A percentile compares a stretch with the other conserved stretches of the same genome.
Conservation (phyloP, 371 early-diverging fungal species). For the Chytridium lagenaria region DNA sequence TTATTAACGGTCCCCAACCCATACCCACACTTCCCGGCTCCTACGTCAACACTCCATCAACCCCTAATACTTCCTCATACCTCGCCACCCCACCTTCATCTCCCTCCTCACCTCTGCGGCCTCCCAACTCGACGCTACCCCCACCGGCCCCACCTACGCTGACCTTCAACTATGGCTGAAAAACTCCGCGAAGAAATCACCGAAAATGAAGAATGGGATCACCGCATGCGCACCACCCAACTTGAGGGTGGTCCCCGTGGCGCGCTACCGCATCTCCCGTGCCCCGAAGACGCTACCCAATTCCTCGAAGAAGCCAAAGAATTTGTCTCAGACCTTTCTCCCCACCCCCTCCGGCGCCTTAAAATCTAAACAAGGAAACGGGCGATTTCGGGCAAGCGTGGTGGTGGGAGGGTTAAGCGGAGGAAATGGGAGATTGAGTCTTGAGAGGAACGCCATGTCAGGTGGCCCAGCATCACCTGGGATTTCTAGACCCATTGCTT, state of each 20-base stretch:
- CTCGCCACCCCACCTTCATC: background rate
- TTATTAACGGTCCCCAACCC: background rate
- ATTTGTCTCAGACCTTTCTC: slow-evolving; percentile 30
- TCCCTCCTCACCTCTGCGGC: background rate
- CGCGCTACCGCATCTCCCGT: slow-evolving; percentile 42
- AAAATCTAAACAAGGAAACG: background rate
- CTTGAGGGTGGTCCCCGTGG: slow-evolving; percentile 53
- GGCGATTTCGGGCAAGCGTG: slow-evolving; percentile 16
- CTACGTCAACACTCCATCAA: slow-evolving; percentile 14
- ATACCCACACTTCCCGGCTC: background rate
- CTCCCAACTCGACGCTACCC: background rate
- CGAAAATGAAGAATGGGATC: slow-evolving; percentile 48
- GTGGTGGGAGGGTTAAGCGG: too few species aligned
- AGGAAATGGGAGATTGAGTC: background rate
- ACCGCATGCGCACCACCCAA: slow-evolving; percentile 52
- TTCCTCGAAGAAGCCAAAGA: slow-evolving; percentile 46
- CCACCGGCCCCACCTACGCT: background rate
- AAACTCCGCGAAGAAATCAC: slow-evolving; percentile 42
- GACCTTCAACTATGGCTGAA: slow-evolving; percentile 30
- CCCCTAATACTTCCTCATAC: background rate
- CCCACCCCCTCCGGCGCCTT: background rate
- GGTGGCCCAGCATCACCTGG: background rate
- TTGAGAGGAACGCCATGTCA: background rate
- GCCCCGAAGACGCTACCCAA: slow-evolving; percentile 46
- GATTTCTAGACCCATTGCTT: background rate